Conservation (phyloP, 352 stramenopile species). For the Thraustochytrium striatum region DNA sequence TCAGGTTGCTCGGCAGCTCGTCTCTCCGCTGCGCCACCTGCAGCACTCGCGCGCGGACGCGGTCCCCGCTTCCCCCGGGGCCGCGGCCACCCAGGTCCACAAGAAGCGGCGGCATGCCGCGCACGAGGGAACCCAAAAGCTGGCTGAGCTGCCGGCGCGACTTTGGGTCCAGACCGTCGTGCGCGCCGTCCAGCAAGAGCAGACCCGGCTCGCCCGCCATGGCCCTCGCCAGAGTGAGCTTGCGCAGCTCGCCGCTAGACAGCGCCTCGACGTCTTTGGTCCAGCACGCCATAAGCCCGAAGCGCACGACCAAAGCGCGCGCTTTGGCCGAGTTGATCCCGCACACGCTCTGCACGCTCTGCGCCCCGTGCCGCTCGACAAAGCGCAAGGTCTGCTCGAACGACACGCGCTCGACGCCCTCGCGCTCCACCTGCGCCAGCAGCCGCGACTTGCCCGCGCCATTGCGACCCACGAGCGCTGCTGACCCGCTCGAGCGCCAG, state of each 20-base stretch:
- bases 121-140: conserved; percentile 73
- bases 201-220: conserved; percentile 71
- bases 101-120: conserved; percentile 78
- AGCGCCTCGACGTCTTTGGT: conserved; percentile 72
- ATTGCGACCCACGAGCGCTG: conserved; percentile 56
- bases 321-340: conserved; percentile 66
- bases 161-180: conserved; percentile 82
- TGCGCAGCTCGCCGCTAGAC: conserved; percentile 85
- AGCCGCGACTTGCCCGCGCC: conserved; percentile 55
- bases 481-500: too few relatives aligned
- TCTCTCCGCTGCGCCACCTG: conserved; percentile 78
- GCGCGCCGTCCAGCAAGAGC: conserved; percentile 83
- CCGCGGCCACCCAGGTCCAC: conserved; percentile 69
- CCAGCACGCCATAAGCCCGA: conserved; percentile 82
- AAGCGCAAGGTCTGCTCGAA: conserved; percentile 80
- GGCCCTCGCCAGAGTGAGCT: conserved; percentile 75
- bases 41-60: conserved; percentile 76
- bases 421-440: background rate
- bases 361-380: conserved; percentile 61
- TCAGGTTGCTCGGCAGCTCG: conserved; percentile 74
- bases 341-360: conserved; percentile 66
- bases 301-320: conserved; percentile 78
- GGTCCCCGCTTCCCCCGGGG: conserved; percentile 62
- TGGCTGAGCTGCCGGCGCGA: conserved; percentile 70
- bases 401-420: conserved; percentile 58